Conservation (phyloP, 768 basidiomycete genomes). For the Pleurotus sapidus region DNA sequence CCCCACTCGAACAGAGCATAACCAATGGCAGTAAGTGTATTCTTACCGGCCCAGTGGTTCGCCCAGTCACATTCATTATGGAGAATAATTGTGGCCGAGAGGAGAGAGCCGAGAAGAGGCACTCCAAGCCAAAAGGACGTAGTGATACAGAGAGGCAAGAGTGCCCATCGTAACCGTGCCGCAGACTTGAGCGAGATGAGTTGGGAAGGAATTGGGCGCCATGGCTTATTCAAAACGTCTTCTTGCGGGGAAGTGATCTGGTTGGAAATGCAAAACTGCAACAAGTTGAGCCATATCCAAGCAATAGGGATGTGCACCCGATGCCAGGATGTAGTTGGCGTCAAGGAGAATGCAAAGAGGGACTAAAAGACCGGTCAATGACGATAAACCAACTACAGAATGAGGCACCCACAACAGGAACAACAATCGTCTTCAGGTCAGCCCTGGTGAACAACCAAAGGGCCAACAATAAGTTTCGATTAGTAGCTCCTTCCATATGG, state of each 20-base stretch:
- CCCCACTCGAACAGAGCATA: background rate
- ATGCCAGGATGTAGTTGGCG: background rate
- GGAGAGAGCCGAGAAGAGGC: background rate
- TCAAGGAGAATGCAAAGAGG: background rate
- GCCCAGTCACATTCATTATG: background rate
- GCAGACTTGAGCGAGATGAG: background rate
- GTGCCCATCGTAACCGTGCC: background rate
- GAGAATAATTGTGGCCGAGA: background rate
- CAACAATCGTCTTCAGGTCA: background rate
- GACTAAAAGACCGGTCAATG: too few species aligned
- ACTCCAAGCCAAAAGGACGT: background rate
- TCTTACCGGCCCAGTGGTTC: background rate
- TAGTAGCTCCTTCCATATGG: too few species aligned
- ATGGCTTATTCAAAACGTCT: background rate
- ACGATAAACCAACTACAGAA: too few species aligned
- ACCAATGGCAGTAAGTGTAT: background rate
- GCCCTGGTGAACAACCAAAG: background rate
- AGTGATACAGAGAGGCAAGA: background rate
- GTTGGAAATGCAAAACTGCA: background rate
- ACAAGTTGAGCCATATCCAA: background rate
- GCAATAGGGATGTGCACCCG: background rate
- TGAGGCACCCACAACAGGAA: background rate
- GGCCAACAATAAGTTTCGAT: background rate
- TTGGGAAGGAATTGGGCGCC: background rate
- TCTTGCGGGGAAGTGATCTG: background rate